Base-by-base conservation (phyloP, 2,329 filamentous ascomycete genomes). In the Dothidotthia symphoricarpi region DNA sequence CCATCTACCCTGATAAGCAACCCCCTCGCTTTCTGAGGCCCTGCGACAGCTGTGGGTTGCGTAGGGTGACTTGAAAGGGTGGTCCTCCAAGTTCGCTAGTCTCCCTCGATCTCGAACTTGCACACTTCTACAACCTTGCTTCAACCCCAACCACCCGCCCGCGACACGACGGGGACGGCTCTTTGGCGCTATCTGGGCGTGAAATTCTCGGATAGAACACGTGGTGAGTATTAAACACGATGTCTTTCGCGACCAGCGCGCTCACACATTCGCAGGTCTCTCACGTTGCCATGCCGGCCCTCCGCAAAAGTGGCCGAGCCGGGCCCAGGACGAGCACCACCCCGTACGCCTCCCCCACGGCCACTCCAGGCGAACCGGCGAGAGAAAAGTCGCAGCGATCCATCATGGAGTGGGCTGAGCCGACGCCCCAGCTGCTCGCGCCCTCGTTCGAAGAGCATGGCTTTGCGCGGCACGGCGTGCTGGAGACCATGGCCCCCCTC, bases 401-500 rank as follows among this genome's bases (percentile, higher is more conserved):
- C 19, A 63, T 68, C 36, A 70, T 75, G 43, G 59, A 53, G 41
- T 81, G 78, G 80, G 64, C 73, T 27, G 81, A 85, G 64, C 81
- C 81, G 32, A 65, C 73, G 25, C 57, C 77, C 31, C 73, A 75
- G 41, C 60, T 66, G 31, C 73, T 75, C 31, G 71, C 71, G 31
- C 75, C 89, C 9, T 91, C 85, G 62, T 95, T 84, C 61, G 81
- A 87, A 71, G 88, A 95, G 52, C 74, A 78, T 62, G 86, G 85
- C 29, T 76, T 93, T 52, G 74, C 84, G 56, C 76, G 84, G 32
- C 80, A 82, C 64, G 86, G 86, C 48, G 86, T 94, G 13, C 73
- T 94, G 41, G 83, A 87, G 66, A 83, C 83, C 56, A 95, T 95
- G 89, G 83, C 82, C 36, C 83, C 89, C 16, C 71, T 95, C 39